Conservation (phyloP, 768 basidiomycete species). For the Cystofilobasidium ferigula region DNA sequence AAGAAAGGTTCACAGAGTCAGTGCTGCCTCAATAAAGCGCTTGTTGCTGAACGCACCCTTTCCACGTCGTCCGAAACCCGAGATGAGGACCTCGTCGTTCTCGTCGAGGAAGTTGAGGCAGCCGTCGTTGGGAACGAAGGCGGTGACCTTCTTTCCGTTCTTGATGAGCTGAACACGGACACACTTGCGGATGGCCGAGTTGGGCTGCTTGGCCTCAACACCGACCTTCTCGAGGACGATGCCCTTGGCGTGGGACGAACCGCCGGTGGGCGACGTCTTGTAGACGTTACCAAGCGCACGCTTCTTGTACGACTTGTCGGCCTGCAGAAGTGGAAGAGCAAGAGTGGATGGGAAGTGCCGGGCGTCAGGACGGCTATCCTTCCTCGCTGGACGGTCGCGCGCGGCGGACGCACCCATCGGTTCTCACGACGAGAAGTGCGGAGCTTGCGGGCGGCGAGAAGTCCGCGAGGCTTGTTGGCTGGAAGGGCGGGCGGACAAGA, state of each 20-base stretch:
- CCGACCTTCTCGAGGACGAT: slow-evolving; percentile 99
- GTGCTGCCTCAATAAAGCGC: no score
- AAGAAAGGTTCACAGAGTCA: no score
- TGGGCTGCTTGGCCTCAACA: slow-evolving; percentile 99
- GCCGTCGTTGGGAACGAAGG: slow-evolving; percentile 98
- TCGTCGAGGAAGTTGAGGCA: slow-evolving; percentile 98
- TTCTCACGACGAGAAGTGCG: slow-evolving; percentile 85
- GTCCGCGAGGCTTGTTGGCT: slow-evolving; percentile 99
- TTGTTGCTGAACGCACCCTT: slow-evolving; percentile 61
- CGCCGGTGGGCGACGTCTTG: slow-evolving; percentile 99
- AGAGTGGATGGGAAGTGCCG: no score
- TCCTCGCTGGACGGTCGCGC: no score
- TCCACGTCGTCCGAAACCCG: slow-evolving; percentile 98
- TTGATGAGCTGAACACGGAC: slow-evolving; percentile 99
- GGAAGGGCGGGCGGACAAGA: background rate
- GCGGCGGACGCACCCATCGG: slow-evolving; percentile 84
- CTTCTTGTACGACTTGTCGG: slow-evolving; percentile 98
- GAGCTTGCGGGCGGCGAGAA: slow-evolving; percentile 97
- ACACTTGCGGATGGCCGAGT: slow-evolving; percentile 99
- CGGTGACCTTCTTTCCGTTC: slow-evolving; percentile 99
- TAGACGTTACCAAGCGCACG: slow-evolving; percentile 98
- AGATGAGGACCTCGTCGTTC: slow-evolving; percentile 69
- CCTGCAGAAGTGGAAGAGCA: slow-evolving; percentile 45
- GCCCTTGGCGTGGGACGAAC: slow-evolving; percentile 98
- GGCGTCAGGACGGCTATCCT: background rate